phyloP scores from a whole-genome alignment of 129 eudicot genomes.

The Solidago caesia region DNA sequence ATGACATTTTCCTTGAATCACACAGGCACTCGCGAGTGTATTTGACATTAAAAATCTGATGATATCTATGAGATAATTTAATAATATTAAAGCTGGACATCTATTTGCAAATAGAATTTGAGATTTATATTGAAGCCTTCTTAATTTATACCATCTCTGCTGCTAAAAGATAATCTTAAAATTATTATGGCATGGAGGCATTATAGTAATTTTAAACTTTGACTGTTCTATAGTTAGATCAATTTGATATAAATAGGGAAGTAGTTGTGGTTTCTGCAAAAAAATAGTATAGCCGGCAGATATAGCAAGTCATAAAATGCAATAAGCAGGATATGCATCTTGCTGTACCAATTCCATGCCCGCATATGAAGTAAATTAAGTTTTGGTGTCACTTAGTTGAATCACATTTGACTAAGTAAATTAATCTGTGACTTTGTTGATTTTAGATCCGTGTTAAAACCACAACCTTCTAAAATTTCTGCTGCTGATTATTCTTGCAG shows the following conservation, averaged over 20 bases:
- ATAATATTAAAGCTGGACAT: not conserved
- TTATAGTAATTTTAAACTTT: too few species aligned
- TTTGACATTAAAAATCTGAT: not conserved
- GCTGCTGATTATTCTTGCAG: conserved; percentile 38
- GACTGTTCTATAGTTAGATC: too few species aligned
- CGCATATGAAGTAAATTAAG: too few species aligned
- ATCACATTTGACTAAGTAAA: not conserved
- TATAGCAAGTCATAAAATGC: too few species aligned
- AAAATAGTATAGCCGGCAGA: too few species aligned
- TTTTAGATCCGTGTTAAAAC: not conserved
- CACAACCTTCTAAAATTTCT: conserved; percentile 17
- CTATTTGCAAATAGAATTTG: not conserved
- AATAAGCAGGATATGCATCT: too few species aligned
- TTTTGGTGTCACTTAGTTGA: too few species aligned
- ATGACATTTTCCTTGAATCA: not conserved
- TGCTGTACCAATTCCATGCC: too few species aligned
- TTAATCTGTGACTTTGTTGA: not conserved
- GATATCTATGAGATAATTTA: too few species aligned
- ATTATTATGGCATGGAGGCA: too few species aligned
- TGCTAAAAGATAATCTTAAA: not conserved
- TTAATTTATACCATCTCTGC: not conserved
- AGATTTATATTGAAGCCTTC: not conserved
- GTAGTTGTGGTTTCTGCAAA: too few species aligned
- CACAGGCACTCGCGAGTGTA: not conserved
- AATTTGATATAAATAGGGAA: too few species aligned